phyloP scores from a whole-genome alignment of 306 rosid species.

The Psophocarpus tetragonolobus region DNA sequence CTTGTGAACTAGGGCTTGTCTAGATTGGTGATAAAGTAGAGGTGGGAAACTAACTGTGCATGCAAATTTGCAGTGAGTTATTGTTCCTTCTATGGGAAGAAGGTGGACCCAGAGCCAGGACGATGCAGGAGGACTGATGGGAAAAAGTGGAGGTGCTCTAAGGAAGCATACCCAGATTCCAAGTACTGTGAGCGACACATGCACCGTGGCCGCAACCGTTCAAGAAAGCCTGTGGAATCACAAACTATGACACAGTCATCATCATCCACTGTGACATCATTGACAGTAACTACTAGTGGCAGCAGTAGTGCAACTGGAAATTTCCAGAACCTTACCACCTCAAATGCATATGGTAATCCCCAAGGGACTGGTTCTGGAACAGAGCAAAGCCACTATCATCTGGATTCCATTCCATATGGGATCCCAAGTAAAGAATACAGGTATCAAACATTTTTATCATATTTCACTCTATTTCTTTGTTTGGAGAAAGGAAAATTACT shows the following conservation, averaged over 20 bases:
- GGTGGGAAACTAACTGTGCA: neutral
- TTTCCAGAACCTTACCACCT: constrained; percentile 56
- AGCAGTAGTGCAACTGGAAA: constrained; percentile 45
- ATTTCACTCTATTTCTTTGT: neutral
- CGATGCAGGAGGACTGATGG: constrained; percentile 88
- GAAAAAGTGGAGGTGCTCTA: constrained; percentile 88
- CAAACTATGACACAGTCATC: constrained; percentile 62
- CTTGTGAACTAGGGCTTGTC: neutral
- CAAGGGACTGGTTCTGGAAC: constrained; percentile 43
- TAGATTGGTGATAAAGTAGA: constrained; percentile 14
- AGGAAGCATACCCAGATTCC: constrained; percentile 81
- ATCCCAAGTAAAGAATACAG: constrained; percentile 76
- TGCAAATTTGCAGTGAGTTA: constrained; percentile 59
- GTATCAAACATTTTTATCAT: constrained; percentile 35
- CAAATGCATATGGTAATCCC: constrained; percentile 41
- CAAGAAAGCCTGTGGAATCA: constrained; percentile 99
- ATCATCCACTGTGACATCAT: constrained; percentile 59
- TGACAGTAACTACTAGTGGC: constrained; percentile 44
- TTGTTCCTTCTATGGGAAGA: constrained; percentile 79
- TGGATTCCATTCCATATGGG: constrained; percentile 74
- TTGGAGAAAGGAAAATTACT: neutral
- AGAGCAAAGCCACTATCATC: constrained; percentile 49
- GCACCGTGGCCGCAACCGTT: constrained; percentile 96
- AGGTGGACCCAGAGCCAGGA: constrained; percentile 91
- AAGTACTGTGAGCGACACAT: constrained; percentile 91